These are phyloP conservation scores for Nemania serpens DNA, from an alignment of 2,329 filamentous ascomycete genomes.

Conservation along the genomic window DNA sequence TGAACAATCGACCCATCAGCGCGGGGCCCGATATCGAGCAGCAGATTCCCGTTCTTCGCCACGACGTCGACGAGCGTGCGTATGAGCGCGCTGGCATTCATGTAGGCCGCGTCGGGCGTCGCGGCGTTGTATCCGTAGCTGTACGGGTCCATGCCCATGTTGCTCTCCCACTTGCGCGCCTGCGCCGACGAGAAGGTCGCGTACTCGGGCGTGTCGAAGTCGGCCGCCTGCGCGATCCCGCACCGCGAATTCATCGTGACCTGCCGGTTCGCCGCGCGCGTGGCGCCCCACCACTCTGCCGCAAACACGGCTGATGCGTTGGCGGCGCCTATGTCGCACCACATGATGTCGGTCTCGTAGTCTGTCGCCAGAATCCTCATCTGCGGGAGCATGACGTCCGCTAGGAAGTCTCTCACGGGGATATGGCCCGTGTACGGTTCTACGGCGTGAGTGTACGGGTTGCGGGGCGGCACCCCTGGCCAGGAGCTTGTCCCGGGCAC, in stretches of 20 bases:
- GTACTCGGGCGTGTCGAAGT: slow-evolving; percentile 67
- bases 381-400: slow-evolving; percentile 51
- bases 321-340: slow-evolving; percentile 53
- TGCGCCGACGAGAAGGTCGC: slow-evolving; percentile 54
- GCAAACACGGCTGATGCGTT: slow-evolving; percentile 50
- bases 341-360: slow-evolving; percentile 54
- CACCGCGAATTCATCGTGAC: slow-evolving; percentile 63
- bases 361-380: slow-evolving; percentile 51
- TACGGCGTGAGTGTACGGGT: slow-evolving; percentile 48
- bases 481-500: slow-evolving; percentile 41
- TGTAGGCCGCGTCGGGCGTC: slow-evolving; percentile 53
- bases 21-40: slow-evolving; percentile 61
- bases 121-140: slow-evolving; percentile 64
- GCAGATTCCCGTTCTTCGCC: slow-evolving; percentile 50
- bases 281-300: slow-evolving; percentile 48
- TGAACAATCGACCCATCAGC: slow-evolving; percentile 59
- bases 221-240: slow-evolving; percentile 53
- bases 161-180: slow-evolving; percentile 63
- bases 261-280: slow-evolving; percentile 48
- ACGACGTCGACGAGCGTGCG: slow-evolving; percentile 43
- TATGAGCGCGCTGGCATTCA: slow-evolving; percentile 56
- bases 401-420: slow-evolving; percentile 47
- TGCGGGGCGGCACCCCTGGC: slow-evolving; percentile 46
- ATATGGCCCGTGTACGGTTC: slow-evolving; percentile 51
- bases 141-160: slow-evolving; percentile 63